Percentiles rank a stretch among this genome's conserved stretches.
Evolutionary conservation across 73 alveolate genomes (phyloP).

Genomic region (Uronychia setigera): DNA sequence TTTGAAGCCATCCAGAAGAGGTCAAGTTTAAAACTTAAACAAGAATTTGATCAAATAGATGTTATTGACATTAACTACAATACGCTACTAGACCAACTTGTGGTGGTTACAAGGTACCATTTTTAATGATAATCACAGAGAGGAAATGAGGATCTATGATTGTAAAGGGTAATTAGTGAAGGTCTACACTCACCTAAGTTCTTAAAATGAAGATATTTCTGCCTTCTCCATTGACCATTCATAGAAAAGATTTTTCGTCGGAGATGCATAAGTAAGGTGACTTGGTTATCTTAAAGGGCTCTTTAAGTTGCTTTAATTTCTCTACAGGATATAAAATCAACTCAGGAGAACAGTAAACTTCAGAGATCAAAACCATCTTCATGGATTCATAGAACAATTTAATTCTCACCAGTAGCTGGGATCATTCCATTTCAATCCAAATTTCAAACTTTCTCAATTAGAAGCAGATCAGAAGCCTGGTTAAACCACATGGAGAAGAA

Average conservation of each 20-base stretch:
- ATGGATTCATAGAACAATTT: not conserved
- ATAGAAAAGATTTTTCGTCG: slow-evolving; percentile 31
- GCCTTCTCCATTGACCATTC: slow-evolving; percentile 30
- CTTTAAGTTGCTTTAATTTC: not conserved
- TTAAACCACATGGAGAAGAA: not conserved
- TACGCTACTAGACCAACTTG: slow-evolving; percentile 1
- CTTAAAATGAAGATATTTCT: slow-evolving; percentile 34
- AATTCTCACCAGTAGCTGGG: not conserved
- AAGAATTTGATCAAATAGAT: slow-evolving; percentile 1
- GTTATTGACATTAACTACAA: slow-evolving; percentile 22
- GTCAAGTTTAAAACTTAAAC: not conserved
- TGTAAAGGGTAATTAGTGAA: slow-evolving; percentile 25
- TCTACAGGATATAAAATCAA: not conserved
- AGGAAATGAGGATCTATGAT: slow-evolving; percentile 18
- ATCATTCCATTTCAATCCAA: not conserved
- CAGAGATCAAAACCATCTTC: not conserved
- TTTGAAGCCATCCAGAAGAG: slow-evolving; percentile 4
- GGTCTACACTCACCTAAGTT: slow-evolving; percentile 14
- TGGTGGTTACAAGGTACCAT: slow-evolving; percentile 30
- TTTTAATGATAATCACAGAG: not conserved
- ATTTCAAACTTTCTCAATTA: not conserved
- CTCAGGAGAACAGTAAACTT: not conserved
- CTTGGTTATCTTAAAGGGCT: not conserved
- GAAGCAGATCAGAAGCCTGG: not conserved
- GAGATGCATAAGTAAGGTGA: slow-evolving; percentile 43